These are phyloP conservation scores for Trichocomaceae sp. DNA, from an alignment of 2,329 filamentous ascomycete genomes.

Conservation along the genomic window DNA sequence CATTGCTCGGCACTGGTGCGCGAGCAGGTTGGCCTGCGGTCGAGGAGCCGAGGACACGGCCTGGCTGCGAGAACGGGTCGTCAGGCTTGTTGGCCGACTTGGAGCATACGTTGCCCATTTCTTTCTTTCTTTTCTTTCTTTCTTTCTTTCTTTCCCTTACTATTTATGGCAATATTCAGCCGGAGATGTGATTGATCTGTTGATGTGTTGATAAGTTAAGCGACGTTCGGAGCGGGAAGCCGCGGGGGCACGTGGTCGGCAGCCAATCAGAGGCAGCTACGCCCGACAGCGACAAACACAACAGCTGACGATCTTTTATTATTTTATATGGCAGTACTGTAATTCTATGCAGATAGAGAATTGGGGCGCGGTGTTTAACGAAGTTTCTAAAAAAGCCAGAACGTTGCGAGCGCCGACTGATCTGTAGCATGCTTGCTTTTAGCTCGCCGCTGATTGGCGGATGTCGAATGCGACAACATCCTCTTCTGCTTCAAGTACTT, in stretches of 20 bases:
- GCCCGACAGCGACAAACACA: too few relatives aligned
- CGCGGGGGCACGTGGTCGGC: constrained; percentile 5
- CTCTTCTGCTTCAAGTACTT: neutral
- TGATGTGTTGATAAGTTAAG: too few relatives aligned
- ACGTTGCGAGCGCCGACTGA: too few relatives aligned
- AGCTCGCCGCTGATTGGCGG: constrained; percentile 4
- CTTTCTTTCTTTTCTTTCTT: neutral
- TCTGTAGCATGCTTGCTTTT: neutral
- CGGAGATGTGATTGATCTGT: too few relatives aligned
- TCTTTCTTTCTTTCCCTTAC: neutral
- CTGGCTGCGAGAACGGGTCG: constrained; percentile 64
- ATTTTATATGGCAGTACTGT: too few relatives aligned
- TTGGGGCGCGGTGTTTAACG: too few relatives aligned
- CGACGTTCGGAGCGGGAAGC: constrained; percentile 3
- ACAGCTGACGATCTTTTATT: too few relatives aligned
- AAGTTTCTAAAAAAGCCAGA: too few relatives aligned
- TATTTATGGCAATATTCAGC: neutral
- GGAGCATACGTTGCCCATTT: constrained; percentile 84
- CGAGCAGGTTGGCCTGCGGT: constrained; percentile 42
- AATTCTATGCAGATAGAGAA: too few relatives aligned
- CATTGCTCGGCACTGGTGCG: constrained; percentile 40
- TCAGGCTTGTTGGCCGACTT: constrained; percentile 51
- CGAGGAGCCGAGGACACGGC: constrained; percentile 61
- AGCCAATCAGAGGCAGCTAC: too few relatives aligned
- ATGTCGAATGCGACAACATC: neutral